A percentile compares a stretch with the other conserved stretches of the same genome.
These are phyloP conservation scores for Oryza nivara DNA, from an alignment of 176 grass and related monocot species.

Conservation along the genomic window DNA sequence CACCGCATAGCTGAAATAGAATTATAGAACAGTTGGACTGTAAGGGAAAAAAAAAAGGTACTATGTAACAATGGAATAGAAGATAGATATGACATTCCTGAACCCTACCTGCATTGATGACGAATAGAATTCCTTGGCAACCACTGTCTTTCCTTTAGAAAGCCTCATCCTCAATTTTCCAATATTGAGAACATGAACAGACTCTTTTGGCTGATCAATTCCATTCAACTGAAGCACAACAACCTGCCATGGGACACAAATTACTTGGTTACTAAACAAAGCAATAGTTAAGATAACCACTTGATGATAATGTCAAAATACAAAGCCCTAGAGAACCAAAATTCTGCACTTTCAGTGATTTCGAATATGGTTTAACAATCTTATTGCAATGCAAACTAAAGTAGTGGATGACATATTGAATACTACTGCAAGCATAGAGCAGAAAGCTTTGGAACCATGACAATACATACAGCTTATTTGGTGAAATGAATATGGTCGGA, in stretches of 20 bases:
- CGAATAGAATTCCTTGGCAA: conserved; percentile 90
- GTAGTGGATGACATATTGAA: neutral
- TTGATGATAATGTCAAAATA: neutral
- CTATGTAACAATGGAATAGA: conserved; percentile 3
- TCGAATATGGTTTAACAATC: neutral
- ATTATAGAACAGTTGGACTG: neutral
- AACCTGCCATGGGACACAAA: conserved; percentile 55
- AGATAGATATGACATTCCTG: conserved; percentile 1
- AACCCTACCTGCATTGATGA: conserved; percentile 78
- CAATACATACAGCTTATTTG: conserved; percentile 3
- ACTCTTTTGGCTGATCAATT: conserved; percentile 59
- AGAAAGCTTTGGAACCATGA: neutral
- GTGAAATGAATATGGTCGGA: neutral
- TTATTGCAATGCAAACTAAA: conserved; percentile 13
- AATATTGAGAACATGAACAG: conserved; percentile 69
- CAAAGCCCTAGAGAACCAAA: neutral
- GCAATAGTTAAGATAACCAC: neutral
- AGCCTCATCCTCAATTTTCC: conserved; percentile 81
- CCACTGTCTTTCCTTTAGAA: conserved; percentile 63
- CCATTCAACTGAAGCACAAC: conserved; percentile 74
- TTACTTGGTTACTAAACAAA: conserved; percentile 10
- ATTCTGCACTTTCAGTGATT: neutral
- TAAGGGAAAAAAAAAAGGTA: neutral
- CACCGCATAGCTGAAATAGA: conserved; percentile 68
- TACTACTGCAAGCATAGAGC: neutral